Conservation (phyloP, 305 asterid genomes). For the Plantago coronopus region DNA sequence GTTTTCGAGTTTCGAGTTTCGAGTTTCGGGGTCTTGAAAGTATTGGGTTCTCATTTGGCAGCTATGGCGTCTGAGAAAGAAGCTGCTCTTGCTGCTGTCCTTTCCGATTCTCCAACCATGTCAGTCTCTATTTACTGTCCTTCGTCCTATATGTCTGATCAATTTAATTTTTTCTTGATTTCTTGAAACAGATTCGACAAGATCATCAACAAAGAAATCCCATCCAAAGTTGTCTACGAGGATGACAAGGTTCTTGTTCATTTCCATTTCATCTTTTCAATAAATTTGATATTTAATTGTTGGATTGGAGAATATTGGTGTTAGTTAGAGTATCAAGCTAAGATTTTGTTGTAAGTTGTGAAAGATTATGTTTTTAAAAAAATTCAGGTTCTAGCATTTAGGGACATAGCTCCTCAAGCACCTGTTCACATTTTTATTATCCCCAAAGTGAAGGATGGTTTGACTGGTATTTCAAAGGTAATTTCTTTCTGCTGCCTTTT, state of each 20-base stretch:
- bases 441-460: constrained; percentile 75
- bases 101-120: constrained; percentile 52
- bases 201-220: constrained; percentile 72
- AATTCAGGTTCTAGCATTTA: constrained; percentile 80
- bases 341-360: background rate
- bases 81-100: constrained; percentile 70
- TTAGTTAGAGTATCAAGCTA: background rate
- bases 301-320: background rate
- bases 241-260: constrained; percentile 69
- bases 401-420: constrained; percentile 82
- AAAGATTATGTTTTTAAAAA: background rate
- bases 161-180: constrained; percentile 19
- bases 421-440: constrained; percentile 76
- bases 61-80: constrained; percentile 88
- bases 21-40: no score
- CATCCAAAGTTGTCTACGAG: constrained; percentile 64
- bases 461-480: constrained; percentile 62
- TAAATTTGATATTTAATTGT: background rate
- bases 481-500: constrained; percentile 3
- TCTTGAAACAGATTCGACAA: constrained; percentile 61
- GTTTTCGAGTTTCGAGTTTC: no score
- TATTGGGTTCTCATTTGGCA: constrained; percentile 32
- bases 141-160: background rate
- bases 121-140: constrained; percentile 5
- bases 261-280: background rate